phyloP scores from a whole-genome alignment of 1,139 yeast species.

The Debaryomyces sp. region DNA sequence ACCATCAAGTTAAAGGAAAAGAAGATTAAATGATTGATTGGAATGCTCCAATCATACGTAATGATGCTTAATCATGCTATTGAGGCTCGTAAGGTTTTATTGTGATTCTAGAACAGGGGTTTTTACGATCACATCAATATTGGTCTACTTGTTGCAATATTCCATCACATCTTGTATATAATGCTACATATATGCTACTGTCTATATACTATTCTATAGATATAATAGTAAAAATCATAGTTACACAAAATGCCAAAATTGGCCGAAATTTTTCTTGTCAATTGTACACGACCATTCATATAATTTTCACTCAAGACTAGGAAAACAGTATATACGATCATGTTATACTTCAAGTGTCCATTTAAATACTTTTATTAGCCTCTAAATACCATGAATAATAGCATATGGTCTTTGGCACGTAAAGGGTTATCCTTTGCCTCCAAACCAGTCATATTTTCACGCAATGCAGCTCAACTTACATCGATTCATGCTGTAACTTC shows the following conservation, averaged over 20 bases:
- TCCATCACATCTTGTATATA: conserved; percentile 5
- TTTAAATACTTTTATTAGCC: background rate
- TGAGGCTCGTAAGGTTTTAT: background rate
- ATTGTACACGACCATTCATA: background rate
- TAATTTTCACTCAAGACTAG: conserved; percentile 4
- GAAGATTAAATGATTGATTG: conserved; percentile 73
- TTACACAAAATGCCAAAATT: conserved; percentile 8
- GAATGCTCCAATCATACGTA: background rate
- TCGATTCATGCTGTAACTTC: conserved; percentile 57
- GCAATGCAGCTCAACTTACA: conserved; percentile 51
- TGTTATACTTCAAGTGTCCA: background rate
- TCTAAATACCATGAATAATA: conserved; percentile 6
- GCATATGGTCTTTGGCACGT: conserved; percentile 11
- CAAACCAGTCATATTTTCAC: conserved; percentile 20
- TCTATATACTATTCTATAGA: background rate
- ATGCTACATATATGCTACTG: background rate
- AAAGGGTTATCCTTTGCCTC: conserved; percentile 9
- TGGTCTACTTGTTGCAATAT: background rate
- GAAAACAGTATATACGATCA: background rate
- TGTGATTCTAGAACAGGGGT: background rate
- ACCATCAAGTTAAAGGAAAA: conserved; percentile 87
- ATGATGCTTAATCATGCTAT: background rate
- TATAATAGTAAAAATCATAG: conserved; percentile 2
- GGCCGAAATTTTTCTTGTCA: background rate
- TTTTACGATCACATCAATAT: background rate